A percentile compares a stretch with the other conserved stretches of the same genome.
These are phyloP conservation scores for Chlamydomonas sp. DNA, from an alignment of 139 green algal species.

Conservation along the genomic window DNA sequence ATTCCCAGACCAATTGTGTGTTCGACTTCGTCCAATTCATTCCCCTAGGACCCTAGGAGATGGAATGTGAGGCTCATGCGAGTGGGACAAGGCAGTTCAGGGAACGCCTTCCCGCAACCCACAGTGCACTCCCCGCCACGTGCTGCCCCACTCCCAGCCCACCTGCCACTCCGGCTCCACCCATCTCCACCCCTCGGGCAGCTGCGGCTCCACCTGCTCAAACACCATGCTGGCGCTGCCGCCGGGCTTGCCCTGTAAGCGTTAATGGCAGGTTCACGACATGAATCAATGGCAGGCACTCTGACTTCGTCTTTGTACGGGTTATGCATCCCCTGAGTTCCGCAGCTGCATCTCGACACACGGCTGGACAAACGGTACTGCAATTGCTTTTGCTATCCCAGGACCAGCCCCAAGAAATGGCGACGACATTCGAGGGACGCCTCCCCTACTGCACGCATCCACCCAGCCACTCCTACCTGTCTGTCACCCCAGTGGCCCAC, in stretches of 20 bases:
- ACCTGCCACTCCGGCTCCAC: conserved; percentile 76
- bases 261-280: too few species aligned
- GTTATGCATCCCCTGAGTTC: too few species aligned
- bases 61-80: too few species aligned
- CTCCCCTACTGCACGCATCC: not conserved
- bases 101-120: too few species aligned
- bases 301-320: not conserved
- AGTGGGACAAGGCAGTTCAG: too few species aligned
- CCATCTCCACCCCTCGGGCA: conserved; percentile 65
- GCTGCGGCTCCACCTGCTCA: conserved; percentile 64
- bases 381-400: conserved; percentile 6
- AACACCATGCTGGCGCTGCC: conserved; percentile 64
- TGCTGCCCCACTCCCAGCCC: not conserved
- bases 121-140: not conserved
- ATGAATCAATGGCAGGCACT: too few species aligned
- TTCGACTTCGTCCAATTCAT: too few species aligned
- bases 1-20: too few species aligned
- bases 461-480: not conserved
- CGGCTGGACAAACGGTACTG: not conserved
- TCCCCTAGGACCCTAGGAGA: too few species aligned
- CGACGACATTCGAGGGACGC: not conserved
- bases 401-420: not conserved
- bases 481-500: conserved; percentile 74
- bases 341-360: too few species aligned
- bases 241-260: conserved; percentile 48